Base-by-base conservation (phyloP, 176 grass and related monocot genomes). In the Eragrostis nindensis region DNA sequence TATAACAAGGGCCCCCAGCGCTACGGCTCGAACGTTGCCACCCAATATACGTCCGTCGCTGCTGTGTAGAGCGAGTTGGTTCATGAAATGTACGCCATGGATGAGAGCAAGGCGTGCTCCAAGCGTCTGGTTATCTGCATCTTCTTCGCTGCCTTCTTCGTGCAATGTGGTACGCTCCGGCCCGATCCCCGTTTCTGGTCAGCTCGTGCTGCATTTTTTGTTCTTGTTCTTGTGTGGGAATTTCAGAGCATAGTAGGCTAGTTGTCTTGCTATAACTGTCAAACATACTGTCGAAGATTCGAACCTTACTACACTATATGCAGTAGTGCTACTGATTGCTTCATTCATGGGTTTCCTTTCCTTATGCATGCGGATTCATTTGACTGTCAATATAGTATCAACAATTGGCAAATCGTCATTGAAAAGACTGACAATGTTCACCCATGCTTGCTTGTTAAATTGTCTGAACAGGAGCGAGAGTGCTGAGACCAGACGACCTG, bases 131-230 rank as follows among this genome's bases (percentile, higher is more conserved):
- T 89, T 36, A 36, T 36, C 75, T 25, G 62, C 62, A 17, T 70
- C 19, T 8, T 85, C 82, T 60, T 87, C 26, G 7, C 70, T 18
- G 52, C 47, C 15, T 71, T 70, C n/a, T 73, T 91, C 21, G 7
- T 70, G 42, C 91, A 80, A 74, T 97, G 94, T 91, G 75, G 77
- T 39, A 40, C 22, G 62, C 21, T 10, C 44, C 11, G 2, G 11
- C 50, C 48, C 18, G 25, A 2, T 13, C 56, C 4, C 56, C 7
- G 4, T 55, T 55, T 19, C 53, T 11, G 0, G 55, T 19, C 2
- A 21, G 53, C 19, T 59, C n/a, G 7, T 25, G 9, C 3, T 61
- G 24, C 57, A 6, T 27, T 61, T 14, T 6, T 10, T n/a, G 4
- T 61, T 27, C 12, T 27, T 61, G 25, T 61, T 61, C 55, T 59